A percentile compares a stretch with the other conserved stretches of the same genome.
These are phyloP conservation scores for Arthrobotrys conoides DNA, from an alignment of 2,329 filamentous ascomycete species.

Conservation along the genomic window DNA sequence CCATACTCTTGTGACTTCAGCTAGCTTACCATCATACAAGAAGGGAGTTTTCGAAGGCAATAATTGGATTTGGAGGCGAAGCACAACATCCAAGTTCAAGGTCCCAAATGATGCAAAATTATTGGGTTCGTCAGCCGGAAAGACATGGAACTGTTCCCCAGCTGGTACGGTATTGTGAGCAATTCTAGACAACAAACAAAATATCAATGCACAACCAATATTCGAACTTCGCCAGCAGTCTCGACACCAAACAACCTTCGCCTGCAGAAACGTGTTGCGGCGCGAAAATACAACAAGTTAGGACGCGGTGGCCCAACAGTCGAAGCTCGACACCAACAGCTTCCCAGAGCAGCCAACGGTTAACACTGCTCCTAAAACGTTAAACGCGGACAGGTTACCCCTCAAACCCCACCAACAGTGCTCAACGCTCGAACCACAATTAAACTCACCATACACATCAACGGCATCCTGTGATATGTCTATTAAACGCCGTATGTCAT, in stretches of 20 bases:
- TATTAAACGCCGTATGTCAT: slow-evolving; percentile 58
- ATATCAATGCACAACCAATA: neutral
- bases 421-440: neutral
- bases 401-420: slow-evolving; percentile 16
- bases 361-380: slow-evolving; percentile 4
- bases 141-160: neutral
- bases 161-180: too few species aligned
- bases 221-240: neutral
- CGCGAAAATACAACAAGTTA: slow-evolving; percentile 41
- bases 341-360: slow-evolving; percentile 3
- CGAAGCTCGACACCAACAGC: neutral
- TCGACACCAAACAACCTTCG: neutral
- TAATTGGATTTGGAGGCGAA: too few species aligned
- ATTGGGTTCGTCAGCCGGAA: neutral
- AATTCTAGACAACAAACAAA: too few species aligned
- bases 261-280: slow-evolving; percentile 32
- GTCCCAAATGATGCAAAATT: neutral
- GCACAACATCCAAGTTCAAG: too few species aligned
- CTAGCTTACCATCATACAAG: too few species aligned
- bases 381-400: neutral
- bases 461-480: slow-evolving; percentile 34
- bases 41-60: too few species aligned
- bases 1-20: too few species aligned
- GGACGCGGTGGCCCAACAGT: too few species aligned
- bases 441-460: neutral